Evolutionary conservation across 2,329 filamentous ascomycete genomes (phyloP), one percentile per base, ranked within the genome.

Genomic region (Fusarium subglutinans): DNA sequence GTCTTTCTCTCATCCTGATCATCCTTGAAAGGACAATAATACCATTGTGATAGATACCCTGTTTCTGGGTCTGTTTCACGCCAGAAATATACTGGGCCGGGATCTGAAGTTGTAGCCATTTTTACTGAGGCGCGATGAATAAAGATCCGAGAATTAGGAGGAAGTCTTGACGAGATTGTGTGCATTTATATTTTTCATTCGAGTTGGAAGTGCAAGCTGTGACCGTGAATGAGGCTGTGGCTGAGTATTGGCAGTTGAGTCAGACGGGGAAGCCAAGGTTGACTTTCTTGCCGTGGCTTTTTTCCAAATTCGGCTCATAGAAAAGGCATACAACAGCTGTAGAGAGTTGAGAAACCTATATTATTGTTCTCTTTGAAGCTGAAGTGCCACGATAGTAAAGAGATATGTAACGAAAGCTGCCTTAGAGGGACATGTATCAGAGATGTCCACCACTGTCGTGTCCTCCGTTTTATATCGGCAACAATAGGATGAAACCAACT

Each of bases 21-120:
- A 59, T 84, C 83, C 43, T 64, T 81, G 75, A 91, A 92, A 5
- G 84, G 80, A 24, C 82, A 85, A 57, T 81, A 76, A 77, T 89
- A 90, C 90, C 90, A 92, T 81, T 93, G 90, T 1, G 87, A 90
- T n/a, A 92, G 84, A 80, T 86, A 91, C 45, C 89, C 89, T 38
- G 86, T 82, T 6, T 81, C 78, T 2, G 81, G 73, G 64, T 89
- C 84, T 20, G 83, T 83, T 51, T 86, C 85, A 33, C 82, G 81
- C 85, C 84, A 88, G 76, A 88, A 88, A 79, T 83, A 88, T n/a
- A 86, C 45, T 8, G 74, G 77, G 15, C 63, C 59, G 12, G 77
- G 40, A 20, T 70, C 28, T 14, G 68, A 37, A 41, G 44, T 20
- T 54, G 60, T 41, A 30, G 65, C 35, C 73, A 75, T 76, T 33